Percentiles rank a stretch among this genome's conserved stretches.
These are phyloP conservation scores for Neonothopanus nambi DNA, from an alignment of 1,284 basidiomycete genomes.

Conservation along the genomic window DNA sequence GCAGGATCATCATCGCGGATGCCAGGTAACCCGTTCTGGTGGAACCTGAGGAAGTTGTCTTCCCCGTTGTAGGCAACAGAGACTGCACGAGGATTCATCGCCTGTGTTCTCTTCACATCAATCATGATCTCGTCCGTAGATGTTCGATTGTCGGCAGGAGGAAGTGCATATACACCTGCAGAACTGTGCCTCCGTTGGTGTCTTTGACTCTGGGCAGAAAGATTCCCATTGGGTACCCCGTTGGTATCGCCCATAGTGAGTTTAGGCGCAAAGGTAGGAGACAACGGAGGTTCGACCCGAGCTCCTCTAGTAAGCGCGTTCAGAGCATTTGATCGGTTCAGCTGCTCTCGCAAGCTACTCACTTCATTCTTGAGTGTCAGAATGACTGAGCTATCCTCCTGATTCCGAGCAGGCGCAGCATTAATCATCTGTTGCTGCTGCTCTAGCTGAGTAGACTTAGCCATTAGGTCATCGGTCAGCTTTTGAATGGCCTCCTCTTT, in stretches of 20 bases:
- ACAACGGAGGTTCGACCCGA: conserved; percentile 71
- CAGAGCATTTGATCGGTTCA: conserved; percentile 91
- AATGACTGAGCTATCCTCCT: conserved; percentile 86
- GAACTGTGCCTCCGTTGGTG: conserved; percentile 87
- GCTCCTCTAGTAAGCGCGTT: conserved; percentile 76
- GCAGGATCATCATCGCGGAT: conserved; percentile 82
- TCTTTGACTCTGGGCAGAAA: conserved; percentile 39
- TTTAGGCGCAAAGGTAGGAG: conserved; percentile 79
- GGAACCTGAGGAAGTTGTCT: conserved; percentile 68
- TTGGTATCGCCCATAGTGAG: conserved; percentile 59
- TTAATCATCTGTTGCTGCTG: conserved; percentile 75
- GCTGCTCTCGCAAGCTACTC: conserved; percentile 88
- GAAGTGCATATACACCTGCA: conserved; percentile 74
- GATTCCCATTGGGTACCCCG: conserved; percentile 35
- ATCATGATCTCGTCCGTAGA: conserved; percentile 82
- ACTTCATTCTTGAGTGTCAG: conserved; percentile 91
- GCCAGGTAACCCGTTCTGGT: conserved; percentile 74
- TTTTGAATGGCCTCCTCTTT: conserved; percentile 85
- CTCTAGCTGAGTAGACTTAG: conserved; percentile 78
- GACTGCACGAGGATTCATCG: conserved; percentile 83
- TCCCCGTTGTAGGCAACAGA: conserved; percentile 89
- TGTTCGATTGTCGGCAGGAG: conserved; percentile 60
- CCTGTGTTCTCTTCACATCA: conserved; percentile 73
- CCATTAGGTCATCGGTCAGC: conserved; percentile 76
- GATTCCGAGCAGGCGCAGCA: conserved; percentile 56